Evolutionary conservation across 768 basidiomycete species (phyloP), one percentile per base, ranked within the genome.

Genomic region (Butyriboletus loyo): DNA sequence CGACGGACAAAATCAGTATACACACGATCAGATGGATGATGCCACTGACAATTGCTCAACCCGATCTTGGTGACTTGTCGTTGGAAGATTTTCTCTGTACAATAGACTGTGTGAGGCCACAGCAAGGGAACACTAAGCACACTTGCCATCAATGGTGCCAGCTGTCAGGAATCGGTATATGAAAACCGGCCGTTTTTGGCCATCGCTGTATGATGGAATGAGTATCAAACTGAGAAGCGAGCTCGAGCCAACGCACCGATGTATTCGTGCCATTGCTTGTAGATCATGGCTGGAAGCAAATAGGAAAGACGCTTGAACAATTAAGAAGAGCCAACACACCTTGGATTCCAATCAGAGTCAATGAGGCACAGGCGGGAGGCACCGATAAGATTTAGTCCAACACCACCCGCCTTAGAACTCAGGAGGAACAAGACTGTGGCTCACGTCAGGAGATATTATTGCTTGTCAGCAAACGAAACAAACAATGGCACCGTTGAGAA

Each of bases 251-350:
- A 59, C 73, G 41, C 54, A 92, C 92, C 92, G 81, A 70, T 96
- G 92, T 65, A 95, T 96, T 44, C 96, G 83, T 46, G 94, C 96
- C 96, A 98, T 98, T 2, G 97, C 87, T 70, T 99, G 97, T 17
- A 94, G 69, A 72, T 99, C 97, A 61, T 89, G 89, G 61, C 89
- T 92, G 50, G 21, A 31, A 42, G 25, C 0, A 28, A 27, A 50
- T 28, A 52, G 49, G n/a, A 46, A 19, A 22, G 19, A 30, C n/a
- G 24, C 27, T 35, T 34, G n/a, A 44, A 50, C 37, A 27, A 30
- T 25, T 44, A 22, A 28, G 25, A 32, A 24, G 24, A 34, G 9
- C 17, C 5, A 17, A 54, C 65, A 46, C 45, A 84, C 86, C 89
- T 91, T 32, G 93, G 93, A 71, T 95, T 96, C 93, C 93, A 97